phyloP scores from a whole-genome alignment of 2,329 filamentous ascomycete species.

The Phialophora chinensis region DNA sequence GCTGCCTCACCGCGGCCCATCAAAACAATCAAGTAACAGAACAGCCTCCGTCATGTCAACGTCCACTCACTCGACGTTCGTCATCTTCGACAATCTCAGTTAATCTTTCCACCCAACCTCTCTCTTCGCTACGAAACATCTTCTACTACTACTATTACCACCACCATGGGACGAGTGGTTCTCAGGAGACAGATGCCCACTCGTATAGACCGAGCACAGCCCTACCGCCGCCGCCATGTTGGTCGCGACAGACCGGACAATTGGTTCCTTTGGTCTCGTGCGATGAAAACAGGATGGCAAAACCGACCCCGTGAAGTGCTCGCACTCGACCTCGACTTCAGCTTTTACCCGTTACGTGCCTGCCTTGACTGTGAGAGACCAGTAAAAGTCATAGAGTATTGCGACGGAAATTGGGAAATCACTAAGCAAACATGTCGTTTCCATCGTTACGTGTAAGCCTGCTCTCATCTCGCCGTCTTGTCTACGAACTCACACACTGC shows the following conservation, averaged over 20 bases:
- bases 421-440: background rate
- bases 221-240: background rate
- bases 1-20: background rate
- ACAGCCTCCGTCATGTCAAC: background rate
- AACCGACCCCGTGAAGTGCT: background rate
- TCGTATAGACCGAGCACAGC: background rate
- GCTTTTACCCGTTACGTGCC: background rate
- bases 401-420: conserved; percentile 7
- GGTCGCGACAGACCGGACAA: background rate
- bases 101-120: background rate
- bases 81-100: background rate
- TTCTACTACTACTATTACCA: background rate
- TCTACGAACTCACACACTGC: background rate
- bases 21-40: conserved; percentile 3
- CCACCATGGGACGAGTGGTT: background rate
- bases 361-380: conserved; percentile 5
- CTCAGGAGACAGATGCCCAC: background rate
- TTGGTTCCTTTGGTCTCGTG: background rate
- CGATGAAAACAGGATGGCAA: background rate
- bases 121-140: background rate
- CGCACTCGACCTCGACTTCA: background rate
- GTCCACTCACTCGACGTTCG: background rate
- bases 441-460: background rate
- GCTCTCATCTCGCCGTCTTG: background rate
- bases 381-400: conserved; percentile 8